Conservation (phyloP, 2,329 filamentous ascomycete genomes). For the Knoxdaviesia capensis region DNA sequence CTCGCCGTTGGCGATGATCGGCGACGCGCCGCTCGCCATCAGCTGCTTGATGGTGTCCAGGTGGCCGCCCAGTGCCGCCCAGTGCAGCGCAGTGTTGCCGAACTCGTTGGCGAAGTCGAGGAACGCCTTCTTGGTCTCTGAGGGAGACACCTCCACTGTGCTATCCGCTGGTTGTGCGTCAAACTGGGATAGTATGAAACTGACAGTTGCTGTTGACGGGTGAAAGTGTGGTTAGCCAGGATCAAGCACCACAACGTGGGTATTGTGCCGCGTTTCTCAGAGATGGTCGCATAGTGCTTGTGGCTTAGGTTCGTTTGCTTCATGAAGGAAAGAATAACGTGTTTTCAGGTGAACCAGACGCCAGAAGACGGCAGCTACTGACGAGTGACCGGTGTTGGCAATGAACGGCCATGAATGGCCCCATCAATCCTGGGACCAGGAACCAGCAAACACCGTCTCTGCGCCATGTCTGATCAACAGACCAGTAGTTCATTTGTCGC, state of each 20-base stretch:
- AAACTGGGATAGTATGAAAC: slow-evolving; percentile 21
- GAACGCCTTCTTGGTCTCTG: slow-evolving; percentile 23
- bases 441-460: too few relatives aligned
- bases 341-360: not conserved
- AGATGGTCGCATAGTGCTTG: too few relatives aligned
- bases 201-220: slow-evolving; percentile 20
- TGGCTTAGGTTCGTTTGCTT: not conserved
- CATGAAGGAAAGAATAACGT: not conserved
- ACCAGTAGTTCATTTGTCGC: too few relatives aligned
- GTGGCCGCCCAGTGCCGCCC: slow-evolving; percentile 82
- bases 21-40: slow-evolving; percentile 50
- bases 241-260: too few relatives aligned
- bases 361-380: not conserved
- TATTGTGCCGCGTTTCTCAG: too few relatives aligned
- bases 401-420: too few relatives aligned
- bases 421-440: too few relatives aligned
- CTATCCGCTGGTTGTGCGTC: slow-evolving; percentile 12
- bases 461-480: too few relatives aligned
- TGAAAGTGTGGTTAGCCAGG: not conserved
- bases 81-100: slow-evolving; percentile 84
- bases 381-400: too few relatives aligned
- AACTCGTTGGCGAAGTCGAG: slow-evolving; percentile 55
- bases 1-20: slow-evolving; percentile 59
- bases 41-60: slow-evolving; percentile 60
- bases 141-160: too few relatives aligned